These are phyloP conservation scores for Gymnopus androsaceus DNA, from an alignment of 1,284 basidiomycete species.

Conservation along the genomic window DNA sequence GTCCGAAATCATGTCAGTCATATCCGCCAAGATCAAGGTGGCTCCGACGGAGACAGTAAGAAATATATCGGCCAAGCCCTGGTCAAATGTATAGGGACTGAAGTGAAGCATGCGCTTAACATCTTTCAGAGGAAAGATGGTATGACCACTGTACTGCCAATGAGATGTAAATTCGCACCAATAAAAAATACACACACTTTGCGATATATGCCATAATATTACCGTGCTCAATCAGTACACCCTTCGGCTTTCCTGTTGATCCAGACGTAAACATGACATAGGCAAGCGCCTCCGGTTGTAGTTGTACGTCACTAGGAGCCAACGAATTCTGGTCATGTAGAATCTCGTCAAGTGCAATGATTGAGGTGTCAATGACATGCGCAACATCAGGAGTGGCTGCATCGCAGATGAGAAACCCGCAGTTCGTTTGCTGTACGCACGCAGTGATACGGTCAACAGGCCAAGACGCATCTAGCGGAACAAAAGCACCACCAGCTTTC, in stretches of 20 bases:
- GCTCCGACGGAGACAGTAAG: constrained; percentile 3
- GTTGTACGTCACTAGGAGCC: no score
- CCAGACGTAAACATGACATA: constrained; percentile 14
- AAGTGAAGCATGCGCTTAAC: constrained; percentile 13
- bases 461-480: constrained; percentile 10
- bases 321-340: no score
- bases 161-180: background rate
- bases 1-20: background rate
- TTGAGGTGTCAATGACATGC: background rate
- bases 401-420: constrained; percentile 2
- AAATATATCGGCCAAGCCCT: constrained; percentile 14
- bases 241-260: constrained; percentile 14
- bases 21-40: background rate
- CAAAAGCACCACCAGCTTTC: constrained; percentile 17
- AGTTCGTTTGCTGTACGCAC: background rate
- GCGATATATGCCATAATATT: constrained; percentile 7
- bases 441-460: constrained; percentile 9
- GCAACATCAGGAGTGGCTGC: background rate
- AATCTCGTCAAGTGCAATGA: background rate
- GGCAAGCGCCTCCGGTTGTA: no score
- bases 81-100: constrained; percentile 11
- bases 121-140: background rate
- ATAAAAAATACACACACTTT: background rate
- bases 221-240: constrained; percentile 13
- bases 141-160: background rate